Evolutionary conservation across 1,284 basidiomycete species (phyloP).

Genomic region (Acaromyces ingoldii): DNA sequence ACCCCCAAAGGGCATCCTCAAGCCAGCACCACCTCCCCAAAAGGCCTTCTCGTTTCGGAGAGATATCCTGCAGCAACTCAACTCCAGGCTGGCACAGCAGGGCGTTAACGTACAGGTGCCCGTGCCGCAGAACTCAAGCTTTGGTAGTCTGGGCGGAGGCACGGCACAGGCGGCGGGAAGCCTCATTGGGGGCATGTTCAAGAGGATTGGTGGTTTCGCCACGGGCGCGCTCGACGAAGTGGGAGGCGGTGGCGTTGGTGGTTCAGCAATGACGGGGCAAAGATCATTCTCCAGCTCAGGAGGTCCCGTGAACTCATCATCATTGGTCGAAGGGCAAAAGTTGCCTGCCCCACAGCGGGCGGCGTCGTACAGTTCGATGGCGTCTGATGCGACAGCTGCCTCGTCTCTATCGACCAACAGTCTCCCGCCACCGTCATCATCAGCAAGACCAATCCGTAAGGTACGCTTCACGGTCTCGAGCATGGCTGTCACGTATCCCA

Average conservation of each 20-base stretch:
- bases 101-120: slow-evolving; percentile 47
- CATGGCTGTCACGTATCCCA: slow-evolving; percentile 48
- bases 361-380: too few species aligned
- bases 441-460: slow-evolving; percentile 25
- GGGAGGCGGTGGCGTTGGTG: too few species aligned
- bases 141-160: slow-evolving; percentile 2
- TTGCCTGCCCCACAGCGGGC: too few species aligned
- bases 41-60: slow-evolving; percentile 42
- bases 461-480: slow-evolving; percentile 45
- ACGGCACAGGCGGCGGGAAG: slow-evolving; percentile 28
- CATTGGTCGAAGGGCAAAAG: too few species aligned
- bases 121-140: slow-evolving; percentile 19
- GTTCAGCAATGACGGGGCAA: too few species aligned
- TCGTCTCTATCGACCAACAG: background rate
- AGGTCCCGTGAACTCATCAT: too few species aligned
- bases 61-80: slow-evolving; percentile 43
- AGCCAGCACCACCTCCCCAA: slow-evolving; percentile 31
- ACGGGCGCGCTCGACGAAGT: too few species aligned
- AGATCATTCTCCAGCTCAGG: background rate
- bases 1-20: slow-evolving; percentile 31
- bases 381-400: too few species aligned
- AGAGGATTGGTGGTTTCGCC: slow-evolving; percentile 30
- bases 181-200: slow-evolving; percentile 39
- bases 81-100: slow-evolving; percentile 44
- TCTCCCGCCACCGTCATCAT: slow-evolving; percentile 7